A percentile compares a stretch with the other conserved stretches of the same genome.
Conservation (phyloP, 495 filamentous ascomycete species). For the Aspergillus egyptiacus region DNA sequence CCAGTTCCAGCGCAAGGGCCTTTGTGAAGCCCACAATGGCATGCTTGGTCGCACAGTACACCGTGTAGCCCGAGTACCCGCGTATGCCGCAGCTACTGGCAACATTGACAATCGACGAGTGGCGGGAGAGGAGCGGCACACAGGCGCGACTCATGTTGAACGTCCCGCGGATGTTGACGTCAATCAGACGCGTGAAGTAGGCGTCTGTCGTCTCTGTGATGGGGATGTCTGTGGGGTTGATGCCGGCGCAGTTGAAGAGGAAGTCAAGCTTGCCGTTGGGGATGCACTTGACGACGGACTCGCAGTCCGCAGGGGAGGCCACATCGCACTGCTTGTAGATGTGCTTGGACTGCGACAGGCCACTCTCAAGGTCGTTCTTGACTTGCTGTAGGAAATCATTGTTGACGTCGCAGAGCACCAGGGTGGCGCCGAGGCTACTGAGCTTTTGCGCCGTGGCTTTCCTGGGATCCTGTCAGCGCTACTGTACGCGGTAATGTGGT, state of each 20-base stretch:
- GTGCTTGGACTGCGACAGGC: slow-evolving; percentile 10
- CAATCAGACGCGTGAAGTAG: slow-evolving; percentile 11
- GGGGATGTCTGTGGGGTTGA: slow-evolving; percentile 43
- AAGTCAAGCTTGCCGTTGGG: slow-evolving; percentile 29
- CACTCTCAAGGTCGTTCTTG: slow-evolving; percentile 6
- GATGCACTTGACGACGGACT: slow-evolving; percentile 20
- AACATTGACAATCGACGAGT: slow-evolving; percentile 37
- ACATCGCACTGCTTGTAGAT: slow-evolving; percentile 34
- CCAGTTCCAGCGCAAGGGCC: slow-evolving; percentile 50
- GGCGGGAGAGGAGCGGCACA: slow-evolving; percentile 7
- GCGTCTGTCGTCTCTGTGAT: slow-evolving; percentile 25
- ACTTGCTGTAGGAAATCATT: slow-evolving; percentile 19
- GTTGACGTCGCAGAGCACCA: slow-evolving; percentile 44
- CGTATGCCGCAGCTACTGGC: slow-evolving; percentile 39
- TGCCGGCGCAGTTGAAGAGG: slow-evolving; percentile 50
- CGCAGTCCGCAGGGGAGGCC: slow-evolving; percentile 14
- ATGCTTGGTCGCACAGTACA: slow-evolving; percentile 51
- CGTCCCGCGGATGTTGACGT: slow-evolving; percentile 14
- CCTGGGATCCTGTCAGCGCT: too few species aligned
- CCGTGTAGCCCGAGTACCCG: slow-evolving; percentile 28
- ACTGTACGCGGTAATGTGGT: too few species aligned
- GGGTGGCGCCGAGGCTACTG: slow-evolving; percentile 32
- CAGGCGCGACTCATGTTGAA: slow-evolving; percentile 12
- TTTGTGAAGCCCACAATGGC: slow-evolving; percentile 51
- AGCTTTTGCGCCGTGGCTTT: slow-evolving; percentile 41